These are phyloP conservation scores for Cymodocea nodosa DNA, from an alignment of 116 monocot species.

Conservation along the genomic window DNA sequence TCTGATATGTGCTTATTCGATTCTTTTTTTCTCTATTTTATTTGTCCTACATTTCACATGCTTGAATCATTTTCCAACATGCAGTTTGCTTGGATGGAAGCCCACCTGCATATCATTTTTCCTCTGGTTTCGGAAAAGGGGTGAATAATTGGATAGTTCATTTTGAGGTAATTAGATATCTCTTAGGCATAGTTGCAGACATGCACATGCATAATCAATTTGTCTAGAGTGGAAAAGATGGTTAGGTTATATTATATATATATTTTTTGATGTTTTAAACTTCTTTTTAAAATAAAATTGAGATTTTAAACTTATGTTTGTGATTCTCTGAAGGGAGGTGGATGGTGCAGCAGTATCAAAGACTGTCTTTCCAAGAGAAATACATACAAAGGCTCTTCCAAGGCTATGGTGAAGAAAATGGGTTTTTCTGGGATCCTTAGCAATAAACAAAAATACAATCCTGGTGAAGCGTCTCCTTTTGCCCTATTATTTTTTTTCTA, in stretches of 20 bases:
- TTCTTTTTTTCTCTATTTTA: not conserved
- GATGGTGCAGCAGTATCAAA: constrained; percentile 57
- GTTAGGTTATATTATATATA: not conserved
- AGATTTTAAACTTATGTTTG: not conserved
- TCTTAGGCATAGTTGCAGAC: not conserved
- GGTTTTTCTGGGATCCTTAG: constrained; percentile 86
- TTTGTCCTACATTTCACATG: not conserved
- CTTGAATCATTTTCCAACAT: not conserved
- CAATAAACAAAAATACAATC: constrained; percentile 42
- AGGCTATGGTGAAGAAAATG: constrained; percentile 38
- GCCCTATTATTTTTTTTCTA: too few relatives aligned
- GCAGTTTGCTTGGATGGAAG: constrained; percentile 95
- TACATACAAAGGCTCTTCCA: constrained; percentile 68
- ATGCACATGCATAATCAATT: not conserved
- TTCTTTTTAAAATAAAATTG: not conserved
- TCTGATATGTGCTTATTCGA: too few relatives aligned
- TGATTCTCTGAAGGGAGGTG: constrained; percentile 54
- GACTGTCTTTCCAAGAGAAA: constrained; percentile 40
- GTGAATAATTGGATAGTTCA: constrained; percentile 75
- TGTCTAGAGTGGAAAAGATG: not conserved
- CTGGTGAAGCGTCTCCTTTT: constrained; percentile 25
- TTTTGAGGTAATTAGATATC: constrained; percentile 41
- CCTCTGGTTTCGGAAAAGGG: constrained; percentile 75
- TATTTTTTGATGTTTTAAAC: too few relatives aligned
- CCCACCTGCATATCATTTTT: constrained; percentile 78